A percentile compares a stretch with the other conserved stretches of the same genome.
These are phyloP conservation scores for Geranium brycei DNA, from an alignment of 345 rosid species.

Conservation along the genomic window DNA sequence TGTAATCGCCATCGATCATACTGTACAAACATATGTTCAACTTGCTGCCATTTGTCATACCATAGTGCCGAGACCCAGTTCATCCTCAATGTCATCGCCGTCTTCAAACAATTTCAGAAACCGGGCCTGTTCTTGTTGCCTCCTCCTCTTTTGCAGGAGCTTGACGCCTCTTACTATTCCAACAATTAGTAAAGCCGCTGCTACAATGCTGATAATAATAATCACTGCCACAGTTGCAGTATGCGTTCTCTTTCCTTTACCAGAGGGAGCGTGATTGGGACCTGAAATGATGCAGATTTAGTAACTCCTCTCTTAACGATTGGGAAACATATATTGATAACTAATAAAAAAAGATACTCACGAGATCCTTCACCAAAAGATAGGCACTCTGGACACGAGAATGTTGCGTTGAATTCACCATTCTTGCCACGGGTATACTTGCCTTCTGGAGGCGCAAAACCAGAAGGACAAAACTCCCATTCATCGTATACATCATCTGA, in stretches of 20 bases:
- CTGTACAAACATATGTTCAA: not conserved
- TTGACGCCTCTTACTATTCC: slow-evolving; percentile 31
- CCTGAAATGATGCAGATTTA: slow-evolving; percentile 13
- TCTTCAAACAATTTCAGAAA: slow-evolving; percentile 84
- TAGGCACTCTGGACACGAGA: slow-evolving; percentile 47
- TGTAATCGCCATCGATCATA: too few relatives aligned
- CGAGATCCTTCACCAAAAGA: slow-evolving; percentile 17
- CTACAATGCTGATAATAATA: slow-evolving; percentile 26
- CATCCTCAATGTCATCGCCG: slow-evolving; percentile 76
- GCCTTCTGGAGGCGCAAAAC: slow-evolving; percentile 43
- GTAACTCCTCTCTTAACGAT: not conserved
- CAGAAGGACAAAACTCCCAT: slow-evolving; percentile 89
- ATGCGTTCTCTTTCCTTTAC: slow-evolving; percentile 20
- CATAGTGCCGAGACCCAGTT: slow-evolving; percentile 41
- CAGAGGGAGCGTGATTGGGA: slow-evolving; percentile 14
- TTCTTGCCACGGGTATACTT: slow-evolving; percentile 32
- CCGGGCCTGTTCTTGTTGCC: slow-evolving; percentile 78
- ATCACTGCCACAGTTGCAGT: slow-evolving; percentile 21
- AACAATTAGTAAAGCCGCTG: slow-evolving; percentile 21
- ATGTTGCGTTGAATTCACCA: slow-evolving; percentile 53
- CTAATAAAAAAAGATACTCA: not conserved
- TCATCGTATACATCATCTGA: slow-evolving; percentile 64
- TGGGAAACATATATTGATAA: too few relatives aligned
- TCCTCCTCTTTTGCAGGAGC: slow-evolving; percentile 62
- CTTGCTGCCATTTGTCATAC: slow-evolving; percentile 12